phyloP scores from a whole-genome alignment of 352 stramenopile species.

The Globisporangium paroecandrum region DNA sequence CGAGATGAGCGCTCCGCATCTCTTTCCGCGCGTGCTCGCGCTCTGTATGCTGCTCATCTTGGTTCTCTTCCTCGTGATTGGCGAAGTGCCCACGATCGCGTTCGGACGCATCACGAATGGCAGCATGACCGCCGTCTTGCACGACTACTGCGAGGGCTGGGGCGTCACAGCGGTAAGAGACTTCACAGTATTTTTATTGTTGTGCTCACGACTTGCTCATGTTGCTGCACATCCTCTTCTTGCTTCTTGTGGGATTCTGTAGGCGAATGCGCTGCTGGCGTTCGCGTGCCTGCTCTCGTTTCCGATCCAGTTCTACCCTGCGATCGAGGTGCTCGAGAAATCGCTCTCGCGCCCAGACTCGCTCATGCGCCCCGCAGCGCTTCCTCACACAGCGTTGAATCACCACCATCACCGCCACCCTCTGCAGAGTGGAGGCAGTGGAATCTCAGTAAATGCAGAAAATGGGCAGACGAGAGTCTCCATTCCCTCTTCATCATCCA shows the following conservation, averaged over 20 bases:
- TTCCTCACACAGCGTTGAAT: conserved; percentile 23
- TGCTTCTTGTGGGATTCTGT: conserved; percentile 2
- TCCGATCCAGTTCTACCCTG: conserved; percentile 80
- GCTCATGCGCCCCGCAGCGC: conserved; percentile 31
- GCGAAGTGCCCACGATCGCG: conserved; percentile 60
- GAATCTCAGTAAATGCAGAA: not conserved
- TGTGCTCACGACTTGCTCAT: not conserved
- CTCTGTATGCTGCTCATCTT: conserved; percentile 66
- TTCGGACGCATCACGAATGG: conserved; percentile 71
- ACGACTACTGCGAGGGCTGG: conserved; percentile 68
- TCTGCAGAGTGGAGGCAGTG: not conserved
- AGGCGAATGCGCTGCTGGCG: conserved; percentile 67
- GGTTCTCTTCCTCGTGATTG: conserved; percentile 73
- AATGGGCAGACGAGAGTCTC: conserved; percentile 7
- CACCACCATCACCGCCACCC: conserved; percentile 1
- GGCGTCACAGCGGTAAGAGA: conserved; percentile 49
- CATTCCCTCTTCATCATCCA: conserved; percentile 2
- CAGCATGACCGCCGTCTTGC: conserved; percentile 76
- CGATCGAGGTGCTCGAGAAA: conserved; percentile 67
- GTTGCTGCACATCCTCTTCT: conserved; percentile 1
- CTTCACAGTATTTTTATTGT: not conserved
- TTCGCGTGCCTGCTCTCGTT: conserved; percentile 77
- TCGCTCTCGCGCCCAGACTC: conserved; percentile 46
- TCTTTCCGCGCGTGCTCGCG: conserved; percentile 54
- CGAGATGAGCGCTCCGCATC: conserved; percentile 55